A percentile compares a stretch with the other conserved stretches of the same genome.
Conservation (phyloP, 1,284 basidiomycete genomes). For the Trametes hirsuta region DNA sequence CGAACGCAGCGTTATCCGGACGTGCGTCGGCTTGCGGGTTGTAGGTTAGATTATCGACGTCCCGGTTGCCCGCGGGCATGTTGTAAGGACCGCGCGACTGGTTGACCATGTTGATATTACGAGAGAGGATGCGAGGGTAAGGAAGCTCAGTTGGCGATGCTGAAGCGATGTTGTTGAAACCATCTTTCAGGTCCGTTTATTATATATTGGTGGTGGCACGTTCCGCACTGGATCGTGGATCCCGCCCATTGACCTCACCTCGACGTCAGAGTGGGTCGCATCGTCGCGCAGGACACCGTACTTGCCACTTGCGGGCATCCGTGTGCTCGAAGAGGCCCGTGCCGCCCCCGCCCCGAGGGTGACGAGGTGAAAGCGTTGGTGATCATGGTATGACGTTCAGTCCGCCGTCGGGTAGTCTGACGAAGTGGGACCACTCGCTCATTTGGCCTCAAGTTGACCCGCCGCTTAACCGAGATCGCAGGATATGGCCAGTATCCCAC, state of each 20-base stretch:
- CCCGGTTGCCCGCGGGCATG: conserved; percentile 19
- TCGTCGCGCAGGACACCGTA: not conserved
- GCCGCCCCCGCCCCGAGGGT: not conserved
- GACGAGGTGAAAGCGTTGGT: not conserved
- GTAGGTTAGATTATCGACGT: conserved; percentile 30
- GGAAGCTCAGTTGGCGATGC: not conserved
- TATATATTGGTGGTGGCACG: not conserved
- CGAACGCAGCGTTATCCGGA: conserved; percentile 31
- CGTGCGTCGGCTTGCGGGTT: conserved; percentile 30
- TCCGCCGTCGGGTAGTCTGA: not conserved
- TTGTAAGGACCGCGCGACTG: conserved; percentile 29
- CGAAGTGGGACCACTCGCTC: not conserved
- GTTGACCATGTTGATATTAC: conserved; percentile 12
- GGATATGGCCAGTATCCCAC: too few relatives aligned
- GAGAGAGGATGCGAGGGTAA: not conserved
- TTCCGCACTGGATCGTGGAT: not conserved
- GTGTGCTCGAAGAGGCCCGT: not conserved
- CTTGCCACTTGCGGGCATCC: not conserved
- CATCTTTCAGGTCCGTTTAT: not conserved
- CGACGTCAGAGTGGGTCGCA: conserved; percentile 15
- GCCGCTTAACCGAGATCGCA: not conserved
- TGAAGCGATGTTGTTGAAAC: not conserved
- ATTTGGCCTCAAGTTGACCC: not conserved
- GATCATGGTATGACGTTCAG: conserved; percentile 6
- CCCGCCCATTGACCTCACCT: conserved; percentile 1